Base-by-base conservation (phyloP, 2,329 filamentous ascomycete genomes). In the Cladosporium sp. region DNA sequence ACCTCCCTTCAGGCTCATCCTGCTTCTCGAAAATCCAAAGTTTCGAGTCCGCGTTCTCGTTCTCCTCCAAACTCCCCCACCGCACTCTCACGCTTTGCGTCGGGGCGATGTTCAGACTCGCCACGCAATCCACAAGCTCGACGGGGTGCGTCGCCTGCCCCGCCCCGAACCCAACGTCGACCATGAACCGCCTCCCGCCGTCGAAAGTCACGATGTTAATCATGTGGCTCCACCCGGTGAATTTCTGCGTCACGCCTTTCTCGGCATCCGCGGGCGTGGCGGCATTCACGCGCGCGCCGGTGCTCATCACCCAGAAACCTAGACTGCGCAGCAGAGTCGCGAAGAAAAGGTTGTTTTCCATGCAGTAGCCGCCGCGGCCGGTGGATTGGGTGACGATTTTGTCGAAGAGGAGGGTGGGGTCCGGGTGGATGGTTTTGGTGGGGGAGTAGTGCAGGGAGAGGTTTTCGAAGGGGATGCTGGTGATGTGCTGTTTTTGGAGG, bases 121-220 rank as follows among this genome's bases (percentile, higher is more conserved):
- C 32, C 54, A 75, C 70, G 6, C 69, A 66, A 5, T 78, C 72
- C 39, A 79, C 62, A 1, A 88, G 67, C 1, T 73, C 75, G 39
- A 87, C 64, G 3, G 84, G 83, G 13, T 68, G 67, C 1, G 78
- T 83, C 2, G 82, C 73, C 8, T 80, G 78, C 56, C 83, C 79
- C 13, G 78, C 79, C 40, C 84, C 84, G 59, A 87, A 87, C 2
- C 77, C 80, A 13, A 84, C 80, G 61, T 88, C 85, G 8, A 82
- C 67, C 60, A 79, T 68, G 64, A 78, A 83, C 47, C 72, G 69
- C 34, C 70, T 70, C 5, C 71, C 67, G 19, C 71, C 61, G 22
- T 48, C 36, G 29, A 87, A 55, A 1, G 60, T 70, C n/a, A 75
- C 64, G 17, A 75, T 61, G 49, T 72, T 73, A 34, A 72, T 56